phyloP scores from a whole-genome alignment of 2,329 filamentous ascomycete genomes.

The Hypocreales sp. region DNA sequence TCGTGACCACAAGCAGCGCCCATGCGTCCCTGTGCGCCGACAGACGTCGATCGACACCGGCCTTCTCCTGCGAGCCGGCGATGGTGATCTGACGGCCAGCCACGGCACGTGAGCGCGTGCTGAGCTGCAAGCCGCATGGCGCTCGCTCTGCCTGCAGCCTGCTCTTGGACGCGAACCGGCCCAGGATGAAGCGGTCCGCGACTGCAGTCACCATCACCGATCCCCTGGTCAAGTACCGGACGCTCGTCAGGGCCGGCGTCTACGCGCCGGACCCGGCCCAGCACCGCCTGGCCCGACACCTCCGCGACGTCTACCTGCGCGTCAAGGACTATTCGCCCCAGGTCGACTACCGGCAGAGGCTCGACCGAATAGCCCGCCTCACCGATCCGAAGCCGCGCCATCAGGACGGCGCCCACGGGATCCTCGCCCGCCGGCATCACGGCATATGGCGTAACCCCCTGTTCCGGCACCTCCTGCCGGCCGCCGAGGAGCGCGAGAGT shows the following conservation, averaged over 20 bases:
- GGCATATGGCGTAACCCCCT: constrained; percentile 43
- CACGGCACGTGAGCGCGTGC: too few species aligned
- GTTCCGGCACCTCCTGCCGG: constrained; percentile 42
- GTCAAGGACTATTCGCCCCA: constrained; percentile 68
- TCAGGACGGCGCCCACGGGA: constrained; percentile 14
- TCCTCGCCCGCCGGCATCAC: constrained; percentile 35
- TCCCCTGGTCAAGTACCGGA: constrained; percentile 61
- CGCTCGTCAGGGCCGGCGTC: constrained; percentile 49
- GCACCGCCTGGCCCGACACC: constrained; percentile 57
- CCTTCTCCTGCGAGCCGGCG: too few species aligned
- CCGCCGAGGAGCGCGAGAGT: constrained; percentile 37
- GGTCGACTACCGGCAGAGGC: constrained; percentile 48
- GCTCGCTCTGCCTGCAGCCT: too few species aligned
- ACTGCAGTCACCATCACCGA: constrained; percentile 49
- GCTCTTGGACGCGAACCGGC: too few species aligned
- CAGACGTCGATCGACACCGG: too few species aligned
- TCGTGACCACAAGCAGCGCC: too few species aligned
- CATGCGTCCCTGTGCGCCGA: too few species aligned
- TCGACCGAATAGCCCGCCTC: constrained; percentile 42
- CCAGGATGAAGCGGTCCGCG: constrained; percentile 20
- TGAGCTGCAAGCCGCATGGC: too few species aligned
- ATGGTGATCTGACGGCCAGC: too few species aligned
- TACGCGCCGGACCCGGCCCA: constrained; percentile 57
- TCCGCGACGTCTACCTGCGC: constrained; percentile 60
- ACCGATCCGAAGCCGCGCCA: constrained; percentile 16